These are phyloP conservation scores for Peniophora sp. DNA, from an alignment of 1,284 basidiomycete species.

Conservation along the genomic window DNA sequence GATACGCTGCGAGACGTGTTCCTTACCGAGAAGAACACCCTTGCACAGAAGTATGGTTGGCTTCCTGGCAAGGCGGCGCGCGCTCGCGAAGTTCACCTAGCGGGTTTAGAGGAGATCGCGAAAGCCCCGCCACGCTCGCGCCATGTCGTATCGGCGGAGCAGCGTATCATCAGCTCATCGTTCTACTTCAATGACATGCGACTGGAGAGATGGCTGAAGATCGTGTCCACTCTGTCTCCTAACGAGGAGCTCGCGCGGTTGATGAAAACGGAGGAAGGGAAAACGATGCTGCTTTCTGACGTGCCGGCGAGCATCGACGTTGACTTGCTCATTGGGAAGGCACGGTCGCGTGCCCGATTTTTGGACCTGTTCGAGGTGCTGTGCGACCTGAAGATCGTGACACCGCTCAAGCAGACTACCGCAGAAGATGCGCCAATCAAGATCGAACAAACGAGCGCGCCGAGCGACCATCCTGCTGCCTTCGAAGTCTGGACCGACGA, in stretches of 20 bases:
- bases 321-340: slow-evolving; percentile 46
- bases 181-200: slow-evolving; percentile 56
- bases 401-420: slow-evolving; percentile 41
- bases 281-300: slow-evolving; percentile 38
- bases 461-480: slow-evolving; percentile 27
- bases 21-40: slow-evolving; percentile 54
- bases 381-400: slow-evolving; percentile 41
- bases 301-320: slow-evolving; percentile 40
- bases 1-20: slow-evolving; percentile 50
- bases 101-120: slow-evolving; percentile 33
- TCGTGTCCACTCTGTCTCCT: slow-evolving; percentile 47
- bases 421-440: slow-evolving; percentile 33
- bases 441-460: slow-evolving; percentile 26
- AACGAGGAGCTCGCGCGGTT: slow-evolving; percentile 44
- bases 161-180: slow-evolving; percentile 46
- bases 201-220: slow-evolving; percentile 47
- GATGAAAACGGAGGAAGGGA: slow-evolving; percentile 37
- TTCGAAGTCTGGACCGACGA: slow-evolving; percentile 38
- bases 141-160: slow-evolving; percentile 41
- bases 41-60: slow-evolving; percentile 64
- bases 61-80: slow-evolving; percentile 56
- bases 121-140: slow-evolving; percentile 18
- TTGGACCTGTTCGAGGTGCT: slow-evolving; percentile 55
- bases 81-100: slow-evolving; percentile 53
- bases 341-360: slow-evolving; percentile 48